Conservation (phyloP, 2,329 filamentous ascomycete species). For the Hymenoscyphus repandus region DNA sequence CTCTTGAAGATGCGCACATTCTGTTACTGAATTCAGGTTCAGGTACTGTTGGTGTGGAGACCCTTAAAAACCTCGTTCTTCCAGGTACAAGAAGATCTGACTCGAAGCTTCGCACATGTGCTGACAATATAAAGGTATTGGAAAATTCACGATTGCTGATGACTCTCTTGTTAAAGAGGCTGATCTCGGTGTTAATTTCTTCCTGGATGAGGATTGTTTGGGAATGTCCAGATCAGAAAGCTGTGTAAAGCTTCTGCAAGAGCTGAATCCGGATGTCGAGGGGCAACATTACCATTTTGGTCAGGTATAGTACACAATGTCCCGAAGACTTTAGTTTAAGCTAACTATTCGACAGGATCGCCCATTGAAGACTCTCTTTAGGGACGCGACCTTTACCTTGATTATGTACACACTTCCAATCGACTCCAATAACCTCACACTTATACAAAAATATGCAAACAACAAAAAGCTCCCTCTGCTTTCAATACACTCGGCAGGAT, state of each 20-base stretch:
- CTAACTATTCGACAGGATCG: slow-evolving; percentile 9
- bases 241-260: slow-evolving; percentile 69
- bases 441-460: slow-evolving; percentile 44
- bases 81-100: slow-evolving; percentile 51
- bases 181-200: slow-evolving; percentile 95
- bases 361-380: slow-evolving; percentile 29
- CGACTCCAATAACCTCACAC: slow-evolving; percentile 43
- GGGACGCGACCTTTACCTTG: slow-evolving; percentile 46
- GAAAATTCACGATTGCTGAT: slow-evolving; percentile 87
- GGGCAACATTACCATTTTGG: slow-evolving; percentile 61
- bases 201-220: slow-evolving; percentile 73
- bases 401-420: slow-evolving; percentile 58
- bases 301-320: slow-evolving; percentile 31
- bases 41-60: slow-evolving; percentile 85
- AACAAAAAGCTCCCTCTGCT: slow-evolving; percentile 67
- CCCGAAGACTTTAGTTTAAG: not conserved
- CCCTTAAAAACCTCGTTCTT: slow-evolving; percentile 94
- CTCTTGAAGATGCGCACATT: slow-evolving; percentile 87
- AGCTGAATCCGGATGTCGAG: slow-evolving; percentile 88
- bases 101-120: slow-evolving; percentile 4
- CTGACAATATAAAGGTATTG: slow-evolving; percentile 58
- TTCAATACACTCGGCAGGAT: slow-evolving; percentile 82
- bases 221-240: slow-evolving; percentile 75
- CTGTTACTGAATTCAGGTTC: slow-evolving; percentile 80
- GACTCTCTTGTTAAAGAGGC: slow-evolving; percentile 68